Evolutionary conservation across 768 basidiomycete species (phyloP).

Genomic region (Cantharellus anzutake): DNA sequence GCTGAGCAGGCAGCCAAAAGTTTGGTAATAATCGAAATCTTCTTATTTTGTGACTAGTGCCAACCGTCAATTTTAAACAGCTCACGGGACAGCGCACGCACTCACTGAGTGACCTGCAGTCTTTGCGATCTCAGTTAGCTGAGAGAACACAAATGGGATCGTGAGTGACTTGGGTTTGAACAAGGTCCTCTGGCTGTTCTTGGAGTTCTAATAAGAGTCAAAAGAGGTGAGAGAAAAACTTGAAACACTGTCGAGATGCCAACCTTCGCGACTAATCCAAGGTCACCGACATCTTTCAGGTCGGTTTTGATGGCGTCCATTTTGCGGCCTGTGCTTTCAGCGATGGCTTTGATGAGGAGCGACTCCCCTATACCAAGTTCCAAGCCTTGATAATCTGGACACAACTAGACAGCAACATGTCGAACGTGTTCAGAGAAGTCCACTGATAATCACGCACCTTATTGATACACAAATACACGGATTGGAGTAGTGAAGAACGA

Average conservation of each 20-base stretch:
- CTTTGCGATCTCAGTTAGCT: constrained; percentile 75
- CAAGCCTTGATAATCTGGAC: constrained; percentile 87
- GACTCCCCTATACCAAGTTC: constrained; percentile 96
- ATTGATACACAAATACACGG: constrained; percentile 93
- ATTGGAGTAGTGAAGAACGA: constrained; percentile 57
- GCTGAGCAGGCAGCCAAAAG: constrained; percentile 83
- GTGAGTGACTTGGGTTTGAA: constrained; percentile 90
- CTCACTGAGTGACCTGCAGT: constrained; percentile 66
- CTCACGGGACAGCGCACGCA: neutral
- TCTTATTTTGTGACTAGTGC: constrained; percentile 75
- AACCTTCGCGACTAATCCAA: constrained; percentile 93
- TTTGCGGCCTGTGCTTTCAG: constrained; percentile 85
- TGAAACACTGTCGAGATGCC: constrained; percentile 9
- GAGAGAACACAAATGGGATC: constrained; percentile 75
- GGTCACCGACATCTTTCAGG: constrained; percentile 84
- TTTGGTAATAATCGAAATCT: constrained; percentile 87
- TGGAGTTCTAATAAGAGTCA: constrained; percentile 49
- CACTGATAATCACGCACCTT: constrained; percentile 32
- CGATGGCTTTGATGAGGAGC: constrained; percentile 85
- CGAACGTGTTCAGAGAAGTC: neutral
- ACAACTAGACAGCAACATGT: constrained; percentile 32
- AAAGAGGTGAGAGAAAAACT: neutral
- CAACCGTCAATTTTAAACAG: neutral
- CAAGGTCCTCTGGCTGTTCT: constrained; percentile 79
- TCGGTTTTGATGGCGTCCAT: constrained; percentile 69